Percentiles rank a stretch among this genome's conserved stretches.
phyloP scores from a whole-genome alignment of 2,329 filamentous ascomycete species.

The Fusarium clavum region DNA sequence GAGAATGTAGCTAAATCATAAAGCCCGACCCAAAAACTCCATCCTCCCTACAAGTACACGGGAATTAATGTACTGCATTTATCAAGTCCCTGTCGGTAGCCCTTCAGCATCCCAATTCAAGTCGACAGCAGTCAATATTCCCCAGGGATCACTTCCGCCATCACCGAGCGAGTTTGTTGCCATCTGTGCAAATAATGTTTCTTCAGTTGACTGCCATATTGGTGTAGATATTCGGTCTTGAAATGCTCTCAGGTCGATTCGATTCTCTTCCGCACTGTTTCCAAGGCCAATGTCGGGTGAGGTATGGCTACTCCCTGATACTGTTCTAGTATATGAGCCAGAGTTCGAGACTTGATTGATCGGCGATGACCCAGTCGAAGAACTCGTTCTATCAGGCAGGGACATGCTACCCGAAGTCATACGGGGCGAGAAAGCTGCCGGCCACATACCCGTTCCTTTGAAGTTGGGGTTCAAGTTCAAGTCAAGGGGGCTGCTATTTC shows the following conservation, averaged over 20 bases:
- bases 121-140: conserved; percentile 45
- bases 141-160: conserved; percentile 47
- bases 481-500: not conserved
- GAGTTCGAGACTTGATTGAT: conserved; percentile 39
- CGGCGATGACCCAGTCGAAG: conserved; percentile 50
- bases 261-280: conserved; percentile 53
- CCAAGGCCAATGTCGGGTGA: conserved; percentile 50
- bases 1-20: conserved; percentile 5
- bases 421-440: conserved; percentile 18
- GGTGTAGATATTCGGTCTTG: conserved; percentile 49
- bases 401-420: conserved; percentile 22
- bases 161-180: conserved; percentile 35
- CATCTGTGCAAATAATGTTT: conserved; percentile 47
- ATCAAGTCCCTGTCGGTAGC: conserved; percentile 15
- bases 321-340: conserved; percentile 35
- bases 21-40: conserved; percentile 10
- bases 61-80: not conserved
- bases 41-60: conserved; percentile 6
- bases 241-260: conserved; percentile 50
- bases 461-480: conserved; percentile 12
- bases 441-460: conserved; percentile 14
- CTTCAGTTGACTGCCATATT: conserved; percentile 49
- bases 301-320: conserved; percentile 48
- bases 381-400: conserved; percentile 51
- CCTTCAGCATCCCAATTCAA: conserved; percentile 42